Percentiles rank a stretch among this genome's conserved stretches.
Conservation (phyloP, 2,329 filamentous ascomycete species). For the Alternaria sp. region DNA sequence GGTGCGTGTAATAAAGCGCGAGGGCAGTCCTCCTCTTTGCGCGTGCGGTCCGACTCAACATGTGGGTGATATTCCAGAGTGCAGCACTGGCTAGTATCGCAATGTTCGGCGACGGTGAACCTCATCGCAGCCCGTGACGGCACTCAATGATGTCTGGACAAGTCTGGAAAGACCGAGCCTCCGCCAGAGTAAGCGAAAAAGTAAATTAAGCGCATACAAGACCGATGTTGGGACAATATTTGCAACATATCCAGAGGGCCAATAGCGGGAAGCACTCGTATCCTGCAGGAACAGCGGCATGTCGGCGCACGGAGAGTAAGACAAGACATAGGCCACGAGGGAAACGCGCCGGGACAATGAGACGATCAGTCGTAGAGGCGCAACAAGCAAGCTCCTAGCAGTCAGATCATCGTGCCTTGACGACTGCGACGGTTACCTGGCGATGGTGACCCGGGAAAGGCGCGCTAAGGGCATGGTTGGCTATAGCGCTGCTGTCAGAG, state of each 20-base stretch:
- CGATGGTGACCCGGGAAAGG: conserved; percentile 33
- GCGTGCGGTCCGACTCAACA: conserved; percentile 3
- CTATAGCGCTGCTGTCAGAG: conserved; percentile 40
- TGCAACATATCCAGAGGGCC: conserved; percentile 30
- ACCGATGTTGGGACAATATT: conserved; percentile 35
- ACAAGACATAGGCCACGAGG: conserved; percentile 15
- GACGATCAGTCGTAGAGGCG: conserved; percentile 13
- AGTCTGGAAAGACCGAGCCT: conserved; percentile 14
- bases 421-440: conserved; percentile 22
- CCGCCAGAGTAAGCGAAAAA: conserved; percentile 18
- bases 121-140: conserved; percentile 20
- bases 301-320: conserved; percentile 15
- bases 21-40: conserved; percentile 2
- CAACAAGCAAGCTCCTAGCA: conserved; percentile 30
- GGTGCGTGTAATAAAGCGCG: conserved; percentile 1
- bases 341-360: conserved; percentile 19
- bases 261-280: conserved; percentile 32
- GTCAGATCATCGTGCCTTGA: conserved; percentile 34
- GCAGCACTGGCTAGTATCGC: conserved; percentile 1
- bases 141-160: conserved; percentile 29
- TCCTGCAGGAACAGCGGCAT: conserved; percentile 38
- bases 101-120: conserved; percentile 3
- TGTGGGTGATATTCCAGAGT: neutral
- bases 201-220: conserved; percentile 43
- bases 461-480: conserved; percentile 35